Evolutionary conservation across 176 grass and related monocot species (phyloP), one percentile per base, ranked within the genome.

Genomic region (Tillandsia leiboldiana): DNA sequence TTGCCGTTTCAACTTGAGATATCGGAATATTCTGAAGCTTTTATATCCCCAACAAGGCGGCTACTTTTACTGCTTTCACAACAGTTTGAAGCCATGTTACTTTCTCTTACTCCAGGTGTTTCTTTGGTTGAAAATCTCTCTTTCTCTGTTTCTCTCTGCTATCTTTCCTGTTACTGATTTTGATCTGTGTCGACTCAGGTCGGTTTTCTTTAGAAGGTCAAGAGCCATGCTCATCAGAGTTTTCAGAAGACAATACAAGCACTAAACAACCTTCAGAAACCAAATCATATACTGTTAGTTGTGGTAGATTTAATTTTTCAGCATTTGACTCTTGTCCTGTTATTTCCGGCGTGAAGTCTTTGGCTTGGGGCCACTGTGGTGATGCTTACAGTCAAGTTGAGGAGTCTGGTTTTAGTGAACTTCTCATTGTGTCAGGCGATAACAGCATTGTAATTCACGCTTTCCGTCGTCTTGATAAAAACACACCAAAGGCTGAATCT

Each of bases 301-400:
- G 47, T 29, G 70, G 87, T 69, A 70, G 69, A 61, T 12, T 67
- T 59, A 28, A 49, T 63, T 68, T 63, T 22, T 61, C 72, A 64
- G 75, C 76, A 51, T 83, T 85, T 61, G 75, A 85, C 50, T 75
- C 27, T 23, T 81, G 71, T 73, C 75, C 77, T 87, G 85, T 82
- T 68, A 92, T 97, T 77, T 83, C 89, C 49, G 61, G 82, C 77
- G 89, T 92, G 48, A 81, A 90, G 65, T 97, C 94, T 79, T 75
- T 92, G 72, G 81, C 89, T 75, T 97, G 94, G 94, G 94, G 86
- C 26, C 72, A 73, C 62, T 90, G 80, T 73, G 69, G 24, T 54
- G 77, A 90, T 82, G 75, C 72, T 50, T 92, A 78, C 70, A 68
- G 51, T 74, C 63, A 82, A 77, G 65, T 78, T 67, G 86, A 81